Base-by-base conservation (phyloP, 208 protist genomes). In the Trypanosoma brucei region DNA sequence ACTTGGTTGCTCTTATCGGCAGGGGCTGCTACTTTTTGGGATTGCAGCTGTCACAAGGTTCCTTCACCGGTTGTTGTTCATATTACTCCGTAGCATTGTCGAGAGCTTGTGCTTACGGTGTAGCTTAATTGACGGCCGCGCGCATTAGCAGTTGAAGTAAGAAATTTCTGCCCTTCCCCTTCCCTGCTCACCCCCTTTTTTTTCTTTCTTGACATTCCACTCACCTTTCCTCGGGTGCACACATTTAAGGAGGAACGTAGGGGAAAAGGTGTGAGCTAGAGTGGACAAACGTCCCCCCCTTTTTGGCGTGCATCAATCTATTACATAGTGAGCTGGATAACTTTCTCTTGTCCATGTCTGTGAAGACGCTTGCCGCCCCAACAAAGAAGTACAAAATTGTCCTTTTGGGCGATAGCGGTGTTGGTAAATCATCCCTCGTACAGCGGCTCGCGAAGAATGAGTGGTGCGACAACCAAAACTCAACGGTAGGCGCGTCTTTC, bases 361-460 rank as follows among this genome's bases (percentile, higher is more conserved):
- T 14, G 4, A 37, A 22, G 11, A 4, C 59, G 3, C 22, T 52
- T 30, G 34, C 67, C 3, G 55, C 52, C n/a, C 1, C 58, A 0
- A 46, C 45, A 44, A 84, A 80, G 49, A 85, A 85, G 61, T 96
- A 88, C 72, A 96, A 96, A 67, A 51, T 94, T 1, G 88, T 96
- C 8, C 72, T 96, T 22, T 76, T 96, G 0, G 91, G 91, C 8
- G 91, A 94, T 51, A 93, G 84, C 45, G 91, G 91, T 3, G 91
- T 94, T 8, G 91, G 91, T n/a, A 96, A 96, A 72, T 93, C 91
- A 1, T 92, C 88, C 1, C 68, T 96, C 3, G 84, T 86, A 42
- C 81, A 87, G 65, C 91, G 91, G 0, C 84, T 96, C 51, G 80
- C 92, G 53, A 83, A 85, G 63, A 81, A 85, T 31, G 78, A 84